phyloP scores from a whole-genome alignment of 495 filamentous ascomycete species.

The Acidiella bohemica region DNA sequence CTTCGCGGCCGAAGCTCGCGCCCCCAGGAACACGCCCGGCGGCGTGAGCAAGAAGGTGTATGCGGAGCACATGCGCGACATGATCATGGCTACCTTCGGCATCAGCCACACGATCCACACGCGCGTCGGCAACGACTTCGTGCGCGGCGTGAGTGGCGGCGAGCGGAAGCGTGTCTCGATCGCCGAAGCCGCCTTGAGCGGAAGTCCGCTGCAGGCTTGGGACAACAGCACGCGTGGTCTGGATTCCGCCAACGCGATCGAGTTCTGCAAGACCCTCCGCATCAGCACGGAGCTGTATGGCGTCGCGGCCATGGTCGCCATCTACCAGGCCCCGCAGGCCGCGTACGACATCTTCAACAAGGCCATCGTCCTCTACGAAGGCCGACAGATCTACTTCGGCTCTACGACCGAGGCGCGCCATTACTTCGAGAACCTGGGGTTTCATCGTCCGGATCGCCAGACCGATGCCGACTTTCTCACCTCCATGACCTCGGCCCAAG shows the following conservation, averaged over 20 bases:
- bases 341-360: slow-evolving; percentile 33
- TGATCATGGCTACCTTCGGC: slow-evolving; percentile 34
- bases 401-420: slow-evolving; percentile 19
- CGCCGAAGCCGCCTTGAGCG: slow-evolving; percentile 28
- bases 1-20: slow-evolving; percentile 30
- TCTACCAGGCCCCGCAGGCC: slow-evolving; percentile 30
- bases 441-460: slow-evolving; percentile 44
- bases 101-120: slow-evolving; percentile 33
- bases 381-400: slow-evolving; percentile 32
- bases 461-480: slow-evolving; percentile 63
- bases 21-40: slow-evolving; percentile 27
- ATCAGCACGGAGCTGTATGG: slow-evolving; percentile 27
- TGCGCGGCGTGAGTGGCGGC: slow-evolving; percentile 31
- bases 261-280: slow-evolving; percentile 32
- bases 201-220: slow-evolving; percentile 31
- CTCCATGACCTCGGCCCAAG: slow-evolving; percentile 52
- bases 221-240: slow-evolving; percentile 33
- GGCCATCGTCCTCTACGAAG: slow-evolving; percentile 31
- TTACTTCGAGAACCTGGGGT: slow-evolving; percentile 43
- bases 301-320: slow-evolving; percentile 28
- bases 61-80: slow-evolving; percentile 28
- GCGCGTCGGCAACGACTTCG: slow-evolving; percentile 31
- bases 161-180: slow-evolving; percentile 34
- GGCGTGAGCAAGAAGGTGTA: slow-evolving; percentile 21
- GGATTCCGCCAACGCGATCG: slow-evolving; percentile 33